phyloP scores from a whole-genome alignment of 768 basidiomycete genomes.

The Solioccasus polychromus region DNA sequence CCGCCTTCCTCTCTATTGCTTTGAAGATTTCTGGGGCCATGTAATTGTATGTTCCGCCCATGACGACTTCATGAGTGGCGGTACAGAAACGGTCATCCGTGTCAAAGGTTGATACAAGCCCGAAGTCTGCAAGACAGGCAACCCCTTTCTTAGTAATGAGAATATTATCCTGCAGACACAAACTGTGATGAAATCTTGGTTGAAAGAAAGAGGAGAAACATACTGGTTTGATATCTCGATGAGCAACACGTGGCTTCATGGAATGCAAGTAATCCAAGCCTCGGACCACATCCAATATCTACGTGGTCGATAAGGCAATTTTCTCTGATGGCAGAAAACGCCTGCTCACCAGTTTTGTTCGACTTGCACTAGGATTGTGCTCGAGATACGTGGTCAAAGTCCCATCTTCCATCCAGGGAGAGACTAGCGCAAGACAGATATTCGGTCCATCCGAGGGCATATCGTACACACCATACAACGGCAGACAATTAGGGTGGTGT shows the following conservation, averaged over 20 bases:
- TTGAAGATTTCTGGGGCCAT: slow-evolving; percentile 27
- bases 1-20: neutral
- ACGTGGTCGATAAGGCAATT: neutral
- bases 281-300: slow-evolving; percentile 44
- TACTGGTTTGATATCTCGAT: slow-evolving; percentile 32
- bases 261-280: slow-evolving; percentile 45
- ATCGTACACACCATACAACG: slow-evolving; percentile 32
- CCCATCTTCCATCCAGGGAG: slow-evolving; percentile 39
- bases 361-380: slow-evolving; percentile 18
- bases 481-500: slow-evolving; percentile 35
- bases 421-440: slow-evolving; percentile 29
- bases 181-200: slow-evolving; percentile 1
- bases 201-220: slow-evolving; percentile 1
- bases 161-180: slow-evolving; percentile 41
- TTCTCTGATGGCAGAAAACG: neutral
- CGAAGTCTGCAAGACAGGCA: slow-evolving; percentile 53
- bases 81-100: slow-evolving; percentile 10
- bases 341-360: slow-evolving; percentile 32
- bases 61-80: slow-evolving; percentile 2
- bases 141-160: slow-evolving; percentile 38
- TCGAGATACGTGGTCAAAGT: slow-evolving; percentile 31
- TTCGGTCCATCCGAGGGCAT: slow-evolving; percentile 14
- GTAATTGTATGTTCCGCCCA: slow-evolving; percentile 18
- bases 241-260: slow-evolving; percentile 34
- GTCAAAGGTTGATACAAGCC: slow-evolving; percentile 30